phyloP scores from a whole-genome alignment of 345 rosid species.

The Cardamine resedifolia region DNA sequence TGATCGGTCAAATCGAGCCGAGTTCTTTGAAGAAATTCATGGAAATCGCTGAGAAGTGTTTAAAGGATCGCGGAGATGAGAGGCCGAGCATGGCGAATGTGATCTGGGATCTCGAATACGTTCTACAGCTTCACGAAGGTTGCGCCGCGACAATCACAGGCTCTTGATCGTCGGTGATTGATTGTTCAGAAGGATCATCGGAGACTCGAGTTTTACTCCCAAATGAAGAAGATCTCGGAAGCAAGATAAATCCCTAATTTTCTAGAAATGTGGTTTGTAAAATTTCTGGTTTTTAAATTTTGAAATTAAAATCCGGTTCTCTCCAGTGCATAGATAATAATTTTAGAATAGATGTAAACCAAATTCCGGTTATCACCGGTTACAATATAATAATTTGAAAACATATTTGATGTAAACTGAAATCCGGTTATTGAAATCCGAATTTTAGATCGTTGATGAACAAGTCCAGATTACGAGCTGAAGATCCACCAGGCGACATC shows the following conservation, averaged over 20 bases:
- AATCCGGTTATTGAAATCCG: background rate
- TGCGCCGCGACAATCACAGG: too few species aligned
- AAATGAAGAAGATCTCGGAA: too few species aligned
- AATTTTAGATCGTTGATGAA: conserved; percentile 41
- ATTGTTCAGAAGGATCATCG: too few species aligned
- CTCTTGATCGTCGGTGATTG: too few species aligned
- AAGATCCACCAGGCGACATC: conserved; percentile 44
- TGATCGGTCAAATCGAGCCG: conserved; percentile 6
- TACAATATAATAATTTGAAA: background rate
- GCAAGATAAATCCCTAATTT: too few species aligned
- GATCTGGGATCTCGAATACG: conserved; percentile 41
- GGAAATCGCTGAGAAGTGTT: conserved; percentile 55
- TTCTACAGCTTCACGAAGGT: too few species aligned
- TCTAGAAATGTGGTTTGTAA: too few species aligned
- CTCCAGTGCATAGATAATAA: too few species aligned
- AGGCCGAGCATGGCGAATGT: conserved; percentile 60
- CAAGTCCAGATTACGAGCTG: conserved; percentile 35
- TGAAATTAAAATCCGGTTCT: background rate
- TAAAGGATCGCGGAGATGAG: conserved; percentile 45
- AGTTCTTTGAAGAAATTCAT: conserved; percentile 39
- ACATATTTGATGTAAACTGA: too few species aligned
- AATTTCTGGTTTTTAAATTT: too few species aligned
- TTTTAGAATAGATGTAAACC: too few species aligned
- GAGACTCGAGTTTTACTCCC: too few species aligned
- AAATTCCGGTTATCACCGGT: background rate